Percentiles rank a stretch among this genome's conserved stretches.
Evolutionary conservation across 2,329 filamentous ascomycete species (phyloP).

Genomic region (Aspergillus fumigatus): DNA sequence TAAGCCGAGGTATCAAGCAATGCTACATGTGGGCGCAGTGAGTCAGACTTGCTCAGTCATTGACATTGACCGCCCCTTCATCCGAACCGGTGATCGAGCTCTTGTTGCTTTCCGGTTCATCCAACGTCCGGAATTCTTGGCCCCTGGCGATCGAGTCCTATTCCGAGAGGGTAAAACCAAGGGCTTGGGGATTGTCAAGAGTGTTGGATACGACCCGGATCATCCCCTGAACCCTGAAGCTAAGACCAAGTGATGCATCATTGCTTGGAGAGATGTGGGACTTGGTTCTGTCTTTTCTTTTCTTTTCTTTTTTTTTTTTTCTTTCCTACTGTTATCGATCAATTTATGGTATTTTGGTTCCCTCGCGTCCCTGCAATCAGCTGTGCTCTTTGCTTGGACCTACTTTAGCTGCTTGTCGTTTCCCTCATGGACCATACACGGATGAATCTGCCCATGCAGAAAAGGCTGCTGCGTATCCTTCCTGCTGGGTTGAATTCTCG

Average conservation of each 20-base stretch:
- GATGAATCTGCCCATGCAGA: background rate
- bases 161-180: constrained; percentile 96
- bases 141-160: constrained; percentile 79
- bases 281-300: too few species aligned
- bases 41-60: constrained; percentile 96
- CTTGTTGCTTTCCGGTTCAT: constrained; percentile 92
- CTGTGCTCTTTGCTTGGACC: background rate
- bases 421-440: background rate
- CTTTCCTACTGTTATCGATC: background rate
- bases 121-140: constrained; percentile 87
- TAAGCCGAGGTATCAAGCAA: constrained; percentile 93
- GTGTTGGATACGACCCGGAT: constrained; percentile 75
- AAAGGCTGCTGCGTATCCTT: background rate
- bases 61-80: constrained; percentile 92
- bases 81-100: constrained; percentile 90
- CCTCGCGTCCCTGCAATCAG: background rate
- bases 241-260: constrained; percentile 14
- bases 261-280: background rate
- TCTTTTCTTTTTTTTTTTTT: background rate
- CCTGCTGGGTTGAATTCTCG: background rate
- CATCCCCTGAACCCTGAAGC: constrained; percentile 44
- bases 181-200: constrained; percentile 89
- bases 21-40: constrained; percentile 93
- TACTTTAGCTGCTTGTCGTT: background rate
- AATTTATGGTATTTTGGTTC: background rate